A percentile compares a stretch with the other conserved stretches of the same genome.
phyloP scores from a whole-genome alignment of 148 eudicot genomes.

The Cornus florida region DNA sequence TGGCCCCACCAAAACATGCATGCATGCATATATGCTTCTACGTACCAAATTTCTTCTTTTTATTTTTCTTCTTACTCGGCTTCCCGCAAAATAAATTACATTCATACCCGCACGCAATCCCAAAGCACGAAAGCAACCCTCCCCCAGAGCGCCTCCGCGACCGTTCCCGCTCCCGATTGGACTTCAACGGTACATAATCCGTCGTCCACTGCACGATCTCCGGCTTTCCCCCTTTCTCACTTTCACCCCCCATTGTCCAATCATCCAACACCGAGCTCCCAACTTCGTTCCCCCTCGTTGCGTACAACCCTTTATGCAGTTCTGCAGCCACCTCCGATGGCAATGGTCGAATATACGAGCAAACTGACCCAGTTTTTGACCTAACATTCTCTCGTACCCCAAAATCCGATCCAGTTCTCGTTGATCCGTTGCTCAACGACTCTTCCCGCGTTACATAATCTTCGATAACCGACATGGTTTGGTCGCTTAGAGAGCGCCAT shows the following conservation, averaged over 20 bases:
- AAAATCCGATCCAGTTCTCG: too few relatives aligned
- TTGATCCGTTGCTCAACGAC: background rate
- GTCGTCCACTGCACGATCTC: background rate
- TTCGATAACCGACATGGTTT: background rate
- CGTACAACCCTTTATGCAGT: conserved; percentile 3
- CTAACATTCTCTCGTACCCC: background rate
- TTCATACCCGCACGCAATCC: conserved; percentile 27
- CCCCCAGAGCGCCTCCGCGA: conserved; percentile 8
- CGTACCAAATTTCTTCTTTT: conserved; percentile 2
- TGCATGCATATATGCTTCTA: too few relatives aligned
- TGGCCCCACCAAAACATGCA: too few relatives aligned
- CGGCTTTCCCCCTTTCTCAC: background rate
- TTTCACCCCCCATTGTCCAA: conserved; percentile 12
- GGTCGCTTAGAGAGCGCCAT: conserved; percentile 5
- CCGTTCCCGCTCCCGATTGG: background rate
- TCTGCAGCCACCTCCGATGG: conserved; percentile 15
- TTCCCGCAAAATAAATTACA: conserved; percentile 28
- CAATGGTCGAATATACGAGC: conserved; percentile 1
- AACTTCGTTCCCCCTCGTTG: background rate
- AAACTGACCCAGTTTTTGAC: background rate
- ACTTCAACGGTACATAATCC: background rate
- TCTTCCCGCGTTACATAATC: background rate
- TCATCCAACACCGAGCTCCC: conserved; percentile 18
- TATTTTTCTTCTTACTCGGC: conserved; percentile 6
- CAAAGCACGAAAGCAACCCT: conserved; percentile 33